Percentiles rank a stretch among this genome's conserved stretches.
Conservation (phyloP, 1,139 yeast genomes). For the Lodderomyces pseudojiufengensis region DNA sequence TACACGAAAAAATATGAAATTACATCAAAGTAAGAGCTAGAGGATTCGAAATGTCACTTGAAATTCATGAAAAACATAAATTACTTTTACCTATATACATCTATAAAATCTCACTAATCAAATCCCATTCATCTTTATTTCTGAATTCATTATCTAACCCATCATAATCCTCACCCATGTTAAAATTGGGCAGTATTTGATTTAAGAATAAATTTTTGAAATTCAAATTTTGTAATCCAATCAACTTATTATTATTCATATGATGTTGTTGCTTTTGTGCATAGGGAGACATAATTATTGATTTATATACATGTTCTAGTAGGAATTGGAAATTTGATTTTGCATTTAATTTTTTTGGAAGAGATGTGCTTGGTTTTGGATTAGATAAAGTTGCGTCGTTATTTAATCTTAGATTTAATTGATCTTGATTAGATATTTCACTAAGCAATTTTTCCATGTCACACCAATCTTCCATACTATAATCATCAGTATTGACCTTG, state of each 20-base stretch:
- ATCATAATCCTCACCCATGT: neutral
- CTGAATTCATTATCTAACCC: conserved; percentile 14
- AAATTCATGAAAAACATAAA: too few species aligned
- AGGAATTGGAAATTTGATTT: conserved; percentile 10
- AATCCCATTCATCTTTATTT: conserved; percentile 37
- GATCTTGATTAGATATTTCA: too few species aligned
- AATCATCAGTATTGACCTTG: neutral
- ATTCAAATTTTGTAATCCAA: conserved; percentile 20
- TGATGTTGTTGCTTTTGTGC: conserved; percentile 7
- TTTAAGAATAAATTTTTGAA: conserved; percentile 22
- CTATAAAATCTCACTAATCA: conserved; percentile 32
- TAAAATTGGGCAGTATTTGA: conserved; percentile 22
- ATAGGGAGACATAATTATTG: conserved; percentile 17
- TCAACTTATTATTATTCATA: conserved; percentile 8
- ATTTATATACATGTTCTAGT: conserved; percentile 28
- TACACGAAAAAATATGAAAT: too few species aligned
- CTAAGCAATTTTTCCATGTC: conserved; percentile 10
- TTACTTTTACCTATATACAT: neutral
- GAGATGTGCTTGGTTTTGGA: too few species aligned
- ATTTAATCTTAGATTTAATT: too few species aligned
- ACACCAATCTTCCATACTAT: conserved; percentile 12
- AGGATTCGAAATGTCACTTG: too few species aligned
- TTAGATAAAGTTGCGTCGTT: neutral
- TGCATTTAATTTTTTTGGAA: neutral
- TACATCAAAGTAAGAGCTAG: too few species aligned